Evolutionary conservation across 805 yeast genomes (phyloP).

Genomic region (Hanseniaspora thailandica): DNA sequence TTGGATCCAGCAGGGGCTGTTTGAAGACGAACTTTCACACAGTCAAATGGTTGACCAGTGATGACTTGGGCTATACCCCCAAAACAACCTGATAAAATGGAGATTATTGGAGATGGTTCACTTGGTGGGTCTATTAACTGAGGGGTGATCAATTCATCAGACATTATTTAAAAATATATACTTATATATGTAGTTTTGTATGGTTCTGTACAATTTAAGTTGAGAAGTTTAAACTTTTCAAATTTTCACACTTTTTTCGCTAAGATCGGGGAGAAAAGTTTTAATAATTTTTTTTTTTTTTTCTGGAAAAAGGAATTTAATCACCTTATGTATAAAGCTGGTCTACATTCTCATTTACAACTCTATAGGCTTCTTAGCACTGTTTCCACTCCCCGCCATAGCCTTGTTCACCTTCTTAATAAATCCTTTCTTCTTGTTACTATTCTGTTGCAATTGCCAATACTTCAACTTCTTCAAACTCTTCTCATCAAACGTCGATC

Average conservation of each 20-base stretch:
- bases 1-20: slow-evolving; percentile 64
- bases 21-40: slow-evolving; percentile 86
- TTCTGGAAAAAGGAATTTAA: too few relatives aligned
- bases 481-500: slow-evolving; percentile 56
- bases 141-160: slow-evolving; percentile 27
- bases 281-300: too few relatives aligned
- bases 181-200: too few relatives aligned
- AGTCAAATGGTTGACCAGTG: slow-evolving; percentile 93
- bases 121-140: slow-evolving; percentile 26
- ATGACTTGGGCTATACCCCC: slow-evolving; percentile 95
- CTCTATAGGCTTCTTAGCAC: neutral
- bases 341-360: neutral
- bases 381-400: too few relatives aligned
- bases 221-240: neutral
- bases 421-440: slow-evolving; percentile 39
- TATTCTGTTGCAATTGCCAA: slow-evolving; percentile 11
- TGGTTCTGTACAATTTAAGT: too few relatives aligned
- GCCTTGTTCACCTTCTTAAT: neutral
- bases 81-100: slow-evolving; percentile 78
- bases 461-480: slow-evolving; percentile 41
- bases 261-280: too few relatives aligned
- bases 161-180: slow-evolving; percentile 19
- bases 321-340: too few relatives aligned
- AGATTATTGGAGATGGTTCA: slow-evolving; percentile 46
- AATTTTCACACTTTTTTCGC: too few relatives aligned